phyloP scores from a whole-genome alignment of 192 early-diverging fungal genomes.

The Martensiomyces pterosporus region DNA sequence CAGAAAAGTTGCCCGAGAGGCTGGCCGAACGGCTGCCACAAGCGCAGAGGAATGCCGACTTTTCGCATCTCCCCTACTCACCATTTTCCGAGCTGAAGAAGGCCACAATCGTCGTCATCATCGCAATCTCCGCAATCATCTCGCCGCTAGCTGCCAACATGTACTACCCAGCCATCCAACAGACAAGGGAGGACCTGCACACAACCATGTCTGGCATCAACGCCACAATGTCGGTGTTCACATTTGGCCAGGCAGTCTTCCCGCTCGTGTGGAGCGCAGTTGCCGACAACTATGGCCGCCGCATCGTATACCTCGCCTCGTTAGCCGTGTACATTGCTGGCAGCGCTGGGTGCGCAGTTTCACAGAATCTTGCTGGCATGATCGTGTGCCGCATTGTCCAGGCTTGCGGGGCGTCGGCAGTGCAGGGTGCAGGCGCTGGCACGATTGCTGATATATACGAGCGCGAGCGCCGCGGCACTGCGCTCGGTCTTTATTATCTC shows the following conservation, averaged over 20 bases:
- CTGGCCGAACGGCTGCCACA: too few relatives aligned
- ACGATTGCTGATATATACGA: slow-evolving; percentile 33
- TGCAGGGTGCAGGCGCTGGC: slow-evolving; percentile 45
- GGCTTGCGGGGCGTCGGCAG: slow-evolving; percentile 41
- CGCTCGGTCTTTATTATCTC: slow-evolving; percentile 27
- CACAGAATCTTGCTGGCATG: slow-evolving; percentile 18
- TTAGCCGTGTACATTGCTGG: slow-evolving; percentile 23
- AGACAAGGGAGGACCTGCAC: slow-evolving; percentile 1
- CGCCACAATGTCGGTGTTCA: slow-evolving; percentile 17
- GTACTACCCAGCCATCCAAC: slow-evolving; percentile 6
- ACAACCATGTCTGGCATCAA: slow-evolving; percentile 1
- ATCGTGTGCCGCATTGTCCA: slow-evolving; percentile 41
- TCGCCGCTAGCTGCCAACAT: slow-evolving; percentile 6
- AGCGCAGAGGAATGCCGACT: too few relatives aligned
- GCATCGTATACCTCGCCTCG: slow-evolving; percentile 33
- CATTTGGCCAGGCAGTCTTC: slow-evolving; percentile 36
- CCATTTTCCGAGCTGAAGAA: background rate
- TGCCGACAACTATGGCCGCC: slow-evolving; percentile 40
- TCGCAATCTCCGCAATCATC: background rate
- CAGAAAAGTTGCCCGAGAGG: too few relatives aligned
- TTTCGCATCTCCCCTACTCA: slow-evolving; percentile 1
- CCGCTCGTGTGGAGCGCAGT: slow-evolving; percentile 46
- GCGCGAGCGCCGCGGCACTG: slow-evolving; percentile 26
- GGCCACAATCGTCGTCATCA: background rate
- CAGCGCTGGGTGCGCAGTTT: slow-evolving; percentile 33